These are phyloP conservation scores for Stropharia rugosoannulata DNA, from an alignment of 768 basidiomycete species.

Conservation along the genomic window DNA sequence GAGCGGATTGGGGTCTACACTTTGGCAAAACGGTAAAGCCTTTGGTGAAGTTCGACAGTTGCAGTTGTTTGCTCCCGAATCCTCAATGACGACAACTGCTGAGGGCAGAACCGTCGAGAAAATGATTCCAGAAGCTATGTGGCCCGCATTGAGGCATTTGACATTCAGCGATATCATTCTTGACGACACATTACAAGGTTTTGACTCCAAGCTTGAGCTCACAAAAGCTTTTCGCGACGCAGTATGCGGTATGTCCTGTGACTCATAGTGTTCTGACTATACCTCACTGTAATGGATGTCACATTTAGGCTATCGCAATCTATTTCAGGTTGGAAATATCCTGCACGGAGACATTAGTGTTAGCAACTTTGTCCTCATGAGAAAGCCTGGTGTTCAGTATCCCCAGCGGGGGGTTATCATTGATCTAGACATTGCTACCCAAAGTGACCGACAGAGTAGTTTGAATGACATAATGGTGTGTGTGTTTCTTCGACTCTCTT, in stretches of 20 bases:
- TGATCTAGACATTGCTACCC: conserved; percentile 8
- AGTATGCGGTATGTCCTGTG: background rate
- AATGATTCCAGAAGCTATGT: background rate
- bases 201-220: background rate
- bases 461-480: too few species aligned
- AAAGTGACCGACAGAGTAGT: background rate
- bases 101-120: background rate
- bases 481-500: too few species aligned
- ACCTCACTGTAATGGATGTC: background rate
- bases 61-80: conserved; percentile 9
- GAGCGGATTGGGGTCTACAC: conserved; percentile 3
- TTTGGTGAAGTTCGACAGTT: conserved; percentile 15
- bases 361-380: conserved; percentile 16
- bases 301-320: conserved; percentile 14
- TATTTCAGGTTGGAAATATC: conserved; percentile 8
- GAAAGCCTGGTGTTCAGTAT: background rate
- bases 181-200: background rate
- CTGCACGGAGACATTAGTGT: conserved; percentile 19
- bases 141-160: background rate
- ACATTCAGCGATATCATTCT: background rate
- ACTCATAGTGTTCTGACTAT: background rate
- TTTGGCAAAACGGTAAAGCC: conserved; percentile 5
- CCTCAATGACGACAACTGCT: background rate
- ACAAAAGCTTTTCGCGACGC: background rate
- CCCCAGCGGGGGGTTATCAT: conserved; percentile 8